Evolutionary conservation across 345 rosid species (phyloP).

Genomic region (Populus pruinosa): DNA sequence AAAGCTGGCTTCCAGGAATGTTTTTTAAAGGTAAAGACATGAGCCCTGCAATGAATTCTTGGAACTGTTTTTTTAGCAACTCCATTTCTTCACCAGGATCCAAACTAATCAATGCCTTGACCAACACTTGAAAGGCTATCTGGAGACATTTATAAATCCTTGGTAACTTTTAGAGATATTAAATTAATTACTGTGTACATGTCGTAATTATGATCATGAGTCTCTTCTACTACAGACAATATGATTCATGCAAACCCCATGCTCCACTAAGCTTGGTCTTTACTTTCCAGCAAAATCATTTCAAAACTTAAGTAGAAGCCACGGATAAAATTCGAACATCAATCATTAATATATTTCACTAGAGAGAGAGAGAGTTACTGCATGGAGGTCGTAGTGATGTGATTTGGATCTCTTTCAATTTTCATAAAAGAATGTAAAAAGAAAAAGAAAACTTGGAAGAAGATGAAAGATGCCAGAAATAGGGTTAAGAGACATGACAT

Average conservation of each 20-base stretch:
- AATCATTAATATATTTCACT: constrained; percentile 25
- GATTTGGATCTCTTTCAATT: neutral
- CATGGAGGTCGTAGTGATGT: neutral
- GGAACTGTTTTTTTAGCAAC: constrained; percentile 65
- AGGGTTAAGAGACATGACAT: constrained; percentile 16
- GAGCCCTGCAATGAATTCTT: constrained; percentile 77
- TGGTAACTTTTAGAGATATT: constrained; percentile 14
- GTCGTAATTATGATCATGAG: constrained; percentile 29
- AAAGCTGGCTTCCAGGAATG: constrained; percentile 83
- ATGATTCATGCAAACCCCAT: constrained; percentile 43
- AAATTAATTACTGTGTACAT: neutral
- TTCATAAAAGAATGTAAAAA: neutral
- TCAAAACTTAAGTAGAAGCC: constrained; percentile 27
- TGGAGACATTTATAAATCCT: constrained; percentile 18
- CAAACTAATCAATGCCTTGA: constrained; percentile 83
- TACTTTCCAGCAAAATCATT: constrained; percentile 31
- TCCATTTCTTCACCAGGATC: constrained; percentile 80
- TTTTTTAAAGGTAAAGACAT: constrained; percentile 87
- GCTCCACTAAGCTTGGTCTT: constrained; percentile 20
- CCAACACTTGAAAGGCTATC: constrained; percentile 90
- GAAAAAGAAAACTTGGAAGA: neutral
- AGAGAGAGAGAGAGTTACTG: neutral
- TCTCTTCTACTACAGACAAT: constrained; percentile 32
- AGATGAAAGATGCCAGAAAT: constrained; percentile 6
- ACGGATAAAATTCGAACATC: constrained; percentile 31